Percentiles rank a stretch among this genome's conserved stretches.
Conservation (phyloP, 2,329 filamentous ascomycete genomes). For the Salinomyces thailandicus region DNA sequence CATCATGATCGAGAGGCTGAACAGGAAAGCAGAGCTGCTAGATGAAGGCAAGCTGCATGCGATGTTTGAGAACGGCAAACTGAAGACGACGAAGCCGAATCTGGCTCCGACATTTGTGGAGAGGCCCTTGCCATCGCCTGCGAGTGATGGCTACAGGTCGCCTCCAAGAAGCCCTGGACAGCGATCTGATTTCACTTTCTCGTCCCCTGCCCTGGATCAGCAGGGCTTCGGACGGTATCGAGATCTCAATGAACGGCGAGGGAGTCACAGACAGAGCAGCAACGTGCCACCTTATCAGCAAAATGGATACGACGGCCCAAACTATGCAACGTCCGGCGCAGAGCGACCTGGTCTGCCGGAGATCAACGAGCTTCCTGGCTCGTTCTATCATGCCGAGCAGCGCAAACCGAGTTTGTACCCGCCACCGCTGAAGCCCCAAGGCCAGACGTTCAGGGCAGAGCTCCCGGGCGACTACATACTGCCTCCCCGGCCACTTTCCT, state of each 20-base stretch:
- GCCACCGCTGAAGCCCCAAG: conserved; percentile 13
- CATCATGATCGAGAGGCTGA: conserved; percentile 56
- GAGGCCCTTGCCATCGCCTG: conserved; percentile 5
- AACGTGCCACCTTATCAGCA: conserved; percentile 18
- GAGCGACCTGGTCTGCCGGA: conserved; percentile 16
- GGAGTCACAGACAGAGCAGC: conserved; percentile 6
- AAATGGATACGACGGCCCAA: conserved; percentile 17
- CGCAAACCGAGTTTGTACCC: conserved; percentile 14
- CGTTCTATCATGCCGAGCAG: conserved; percentile 28
- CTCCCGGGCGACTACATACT: conserved; percentile 18
- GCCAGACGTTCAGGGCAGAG: conserved; percentile 18
- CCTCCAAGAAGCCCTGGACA: conserved; percentile 6
- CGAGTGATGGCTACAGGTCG: conserved; percentile 8
- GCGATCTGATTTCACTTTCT: conserved; percentile 6
- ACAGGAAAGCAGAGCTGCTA: conserved; percentile 57
- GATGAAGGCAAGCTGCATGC: conserved; percentile 55
- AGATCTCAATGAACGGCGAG: conserved; percentile 14
- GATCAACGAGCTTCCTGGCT: conserved; percentile 33
- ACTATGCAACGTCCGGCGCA: conserved; percentile 14
- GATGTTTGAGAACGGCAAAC: conserved; percentile 55
- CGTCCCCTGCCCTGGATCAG: conserved; percentile 10
- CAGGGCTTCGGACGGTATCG: conserved; percentile 23
- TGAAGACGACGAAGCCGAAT: conserved; percentile 48
- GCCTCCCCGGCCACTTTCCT: conserved; percentile 4
- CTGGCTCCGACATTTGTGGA: conserved; percentile 7